phyloP scores from a whole-genome alignment of 352 stramenopile genomes.

The Phytophthora foliorum region DNA sequence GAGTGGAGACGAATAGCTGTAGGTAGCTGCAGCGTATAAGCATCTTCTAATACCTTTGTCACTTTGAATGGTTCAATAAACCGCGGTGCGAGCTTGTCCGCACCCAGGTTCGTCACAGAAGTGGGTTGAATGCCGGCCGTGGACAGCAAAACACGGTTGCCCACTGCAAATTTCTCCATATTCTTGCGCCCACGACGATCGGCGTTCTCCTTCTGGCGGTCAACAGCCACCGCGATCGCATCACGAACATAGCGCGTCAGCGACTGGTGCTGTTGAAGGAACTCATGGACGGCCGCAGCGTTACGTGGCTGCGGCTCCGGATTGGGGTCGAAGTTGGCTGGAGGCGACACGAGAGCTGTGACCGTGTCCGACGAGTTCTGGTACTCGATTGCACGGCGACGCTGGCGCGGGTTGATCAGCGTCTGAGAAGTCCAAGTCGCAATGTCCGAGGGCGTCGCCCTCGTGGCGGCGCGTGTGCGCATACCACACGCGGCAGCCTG shows the following conservation, averaged over 20 bases:
- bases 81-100: neutral
- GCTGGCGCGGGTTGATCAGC: slow-evolving; percentile 5
- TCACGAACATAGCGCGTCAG: slow-evolving; percentile 32
- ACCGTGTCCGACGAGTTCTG: neutral
- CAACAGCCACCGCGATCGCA: slow-evolving; percentile 18
- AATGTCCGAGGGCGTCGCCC: neutral
- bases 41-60: neutral
- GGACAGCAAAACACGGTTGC: slow-evolving; percentile 3
- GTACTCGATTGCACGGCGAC: neutral
- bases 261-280: neutral
- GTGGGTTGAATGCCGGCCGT: neutral
- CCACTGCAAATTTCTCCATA: slow-evolving; percentile 8
- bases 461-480: neutral
- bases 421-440: slow-evolving; percentile 1
- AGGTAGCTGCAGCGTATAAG: slow-evolving; percentile 29
- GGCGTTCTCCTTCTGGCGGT: slow-evolving; percentile 36
- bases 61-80: neutral
- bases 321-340: slow-evolving; percentile 1
- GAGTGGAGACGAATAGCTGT: slow-evolving; percentile 16
- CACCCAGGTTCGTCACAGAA: neutral
- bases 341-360: neutral
- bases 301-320: neutral
- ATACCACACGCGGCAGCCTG: neutral
- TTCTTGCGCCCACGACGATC: slow-evolving; percentile 26
- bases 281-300: neutral